A percentile compares a stretch with the other conserved stretches of the same genome.
These are phyloP conservation scores for Ophiostoma populinum DNA, from an alignment of 2,329 filamentous ascomycete species.

Conservation along the genomic window DNA sequence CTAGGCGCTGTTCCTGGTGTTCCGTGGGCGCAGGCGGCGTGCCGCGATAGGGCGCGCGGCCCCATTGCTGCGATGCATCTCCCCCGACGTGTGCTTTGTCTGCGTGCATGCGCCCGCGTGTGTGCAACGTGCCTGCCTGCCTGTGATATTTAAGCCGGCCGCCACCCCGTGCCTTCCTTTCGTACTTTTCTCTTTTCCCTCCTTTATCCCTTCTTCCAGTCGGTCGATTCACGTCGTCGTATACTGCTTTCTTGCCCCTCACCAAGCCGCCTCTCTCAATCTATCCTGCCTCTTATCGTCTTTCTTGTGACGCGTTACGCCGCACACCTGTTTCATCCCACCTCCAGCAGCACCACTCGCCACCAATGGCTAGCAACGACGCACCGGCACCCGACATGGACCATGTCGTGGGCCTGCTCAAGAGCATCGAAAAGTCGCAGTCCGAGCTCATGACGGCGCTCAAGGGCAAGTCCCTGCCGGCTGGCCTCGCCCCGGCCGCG, in stretches of 20 bases:
- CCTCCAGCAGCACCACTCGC: too few relatives aligned
- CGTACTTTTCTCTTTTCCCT: constrained; percentile 2
- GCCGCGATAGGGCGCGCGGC: too few relatives aligned
- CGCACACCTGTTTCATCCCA: too few relatives aligned
- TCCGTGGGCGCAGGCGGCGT: too few relatives aligned
- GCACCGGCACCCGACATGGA: constrained; percentile 14
- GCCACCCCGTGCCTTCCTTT: constrained; percentile 5
- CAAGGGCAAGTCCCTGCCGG: constrained; percentile 13
- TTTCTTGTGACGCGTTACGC: neutral
- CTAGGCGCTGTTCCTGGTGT: too few relatives aligned
- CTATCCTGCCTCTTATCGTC: neutral
- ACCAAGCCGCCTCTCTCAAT: neutral
- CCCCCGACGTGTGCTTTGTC: too few relatives aligned
- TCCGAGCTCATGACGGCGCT: constrained; percentile 23
- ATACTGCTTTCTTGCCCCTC: neutral
- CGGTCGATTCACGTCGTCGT: neutral
- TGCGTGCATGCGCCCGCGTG: neutral
- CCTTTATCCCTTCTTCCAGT: constrained; percentile 2
- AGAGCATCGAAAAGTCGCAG: constrained; percentile 24
- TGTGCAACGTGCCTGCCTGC: neutral
- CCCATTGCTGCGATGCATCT: too few relatives aligned
- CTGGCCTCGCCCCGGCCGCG: constrained; percentile 1
- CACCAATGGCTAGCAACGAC: constrained; percentile 13
- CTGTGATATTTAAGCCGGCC: neutral
- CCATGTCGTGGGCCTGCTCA: constrained; percentile 18